Base-by-base conservation (phyloP, 2,329 filamentous ascomycete species). In the Rutstroemia sp. region DNA sequence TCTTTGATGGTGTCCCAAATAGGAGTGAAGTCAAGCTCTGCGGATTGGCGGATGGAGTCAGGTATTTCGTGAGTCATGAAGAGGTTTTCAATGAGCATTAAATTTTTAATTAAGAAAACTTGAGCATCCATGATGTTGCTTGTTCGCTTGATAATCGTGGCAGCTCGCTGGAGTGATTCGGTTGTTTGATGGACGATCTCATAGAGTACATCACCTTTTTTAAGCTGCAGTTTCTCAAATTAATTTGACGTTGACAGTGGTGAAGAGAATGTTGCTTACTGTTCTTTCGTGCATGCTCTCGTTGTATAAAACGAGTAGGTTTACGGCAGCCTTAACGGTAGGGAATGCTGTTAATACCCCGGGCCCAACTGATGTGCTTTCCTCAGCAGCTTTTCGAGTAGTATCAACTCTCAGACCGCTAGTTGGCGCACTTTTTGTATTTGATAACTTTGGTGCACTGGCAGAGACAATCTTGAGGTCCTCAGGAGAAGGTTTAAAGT, bases 11-110 rank as follows among this genome's bases (percentile, higher is more conserved):
- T 81, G 52, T 84, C 80, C 82, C 82, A 86, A 42, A 86, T 85
- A 59, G 81, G 81, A 16, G 77, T 73, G 65, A 86, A 85, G 65
- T 86, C 82, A 63, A 85, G 80, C 74, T 75, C 73, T 16, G 73
- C 69, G 6, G 73, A 71, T 46, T 79, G 75, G 55, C 78, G 79
- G 58, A 81, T 75, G 16, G 64, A 78, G 62, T 85, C 82, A 52
- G 82, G 92, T 63, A 99, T 96, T 73, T 99, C 94, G 60, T 99
- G 91, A 9, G 92, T 92, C 25, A 99, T 85, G 52, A 99, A 88
- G 70, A 96, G 90, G 69, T 96, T 95, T 72, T 97, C 97, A 52
- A 99, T 81, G 50, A 96, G 86, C 50, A 99, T 86, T 2, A 99
- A 80, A 69, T 99, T 96, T 65, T 92, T 94, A 65, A 99, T 86